phyloP scores from a whole-genome alignment of 805 yeast species.

The Vanderwaltozyma yarrowii region DNA sequence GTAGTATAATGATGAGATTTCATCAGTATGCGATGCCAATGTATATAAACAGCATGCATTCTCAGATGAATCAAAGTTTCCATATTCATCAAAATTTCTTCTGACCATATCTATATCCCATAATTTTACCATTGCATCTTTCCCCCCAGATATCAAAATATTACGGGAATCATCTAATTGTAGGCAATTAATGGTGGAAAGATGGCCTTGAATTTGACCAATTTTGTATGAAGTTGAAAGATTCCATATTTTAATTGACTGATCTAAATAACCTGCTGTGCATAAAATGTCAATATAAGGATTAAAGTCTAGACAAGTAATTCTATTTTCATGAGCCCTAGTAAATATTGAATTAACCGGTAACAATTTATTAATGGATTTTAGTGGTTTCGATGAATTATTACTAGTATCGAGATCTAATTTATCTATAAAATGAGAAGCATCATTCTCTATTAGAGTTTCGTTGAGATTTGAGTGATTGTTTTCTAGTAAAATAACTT shows the following conservation, averaged over 20 bases:
- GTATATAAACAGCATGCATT: constrained; percentile 31
- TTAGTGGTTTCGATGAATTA: no score
- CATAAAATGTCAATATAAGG: constrained; percentile 66
- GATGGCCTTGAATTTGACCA: constrained; percentile 55
- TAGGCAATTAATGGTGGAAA: constrained; percentile 48
- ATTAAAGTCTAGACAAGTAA: constrained; percentile 56
- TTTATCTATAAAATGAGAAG: no score
- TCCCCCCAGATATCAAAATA: constrained; percentile 40
- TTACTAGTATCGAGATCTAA: no score
- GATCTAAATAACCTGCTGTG: constrained; percentile 62
- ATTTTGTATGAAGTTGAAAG: constrained; percentile 41
- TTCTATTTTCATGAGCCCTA: constrained; percentile 24
- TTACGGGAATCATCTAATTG: constrained; percentile 42
- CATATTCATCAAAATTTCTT: constrained; percentile 9
- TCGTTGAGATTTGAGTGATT: no score
- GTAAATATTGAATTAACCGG: not conserved
- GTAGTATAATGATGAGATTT: constrained; percentile 51
- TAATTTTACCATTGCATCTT: constrained; percentile 51
- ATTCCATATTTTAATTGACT: constrained; percentile 79
- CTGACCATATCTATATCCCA: constrained; percentile 37
- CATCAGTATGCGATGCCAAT: constrained; percentile 57
- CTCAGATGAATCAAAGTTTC: not conserved
- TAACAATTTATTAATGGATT: no score
- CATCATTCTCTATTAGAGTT: no score
- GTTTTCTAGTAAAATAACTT: no score